A percentile compares a stretch with the other conserved stretches of the same genome.
These are phyloP conservation scores for Fusarium sp. DNA, from an alignment of 2,329 filamentous ascomycete genomes.

Conservation along the genomic window DNA sequence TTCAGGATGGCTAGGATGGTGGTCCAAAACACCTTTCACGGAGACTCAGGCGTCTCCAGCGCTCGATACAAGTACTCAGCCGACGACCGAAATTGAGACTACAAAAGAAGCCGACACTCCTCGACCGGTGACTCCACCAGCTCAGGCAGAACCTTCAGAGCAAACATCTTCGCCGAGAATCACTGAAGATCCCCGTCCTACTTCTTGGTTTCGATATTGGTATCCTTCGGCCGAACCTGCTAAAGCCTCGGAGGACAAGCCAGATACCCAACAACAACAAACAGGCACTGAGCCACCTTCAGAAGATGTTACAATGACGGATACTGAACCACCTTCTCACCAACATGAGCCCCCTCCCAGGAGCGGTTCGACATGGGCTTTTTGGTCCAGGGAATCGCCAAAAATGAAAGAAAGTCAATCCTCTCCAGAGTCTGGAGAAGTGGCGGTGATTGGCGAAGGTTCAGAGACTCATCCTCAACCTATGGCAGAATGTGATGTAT, in stretches of 20 bases:
- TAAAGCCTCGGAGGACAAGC: conserved; percentile 26
- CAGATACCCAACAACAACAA: conserved; percentile 22
- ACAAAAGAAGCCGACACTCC: conserved; percentile 31
- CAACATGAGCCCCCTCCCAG: conserved; percentile 56
- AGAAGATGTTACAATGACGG: conserved; percentile 59
- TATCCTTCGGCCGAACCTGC: conserved; percentile 39
- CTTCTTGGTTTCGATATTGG: conserved; percentile 60
- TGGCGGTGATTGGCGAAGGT: conserved; percentile 69
- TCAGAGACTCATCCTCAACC: conserved; percentile 67
- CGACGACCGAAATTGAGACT: conserved; percentile 12
- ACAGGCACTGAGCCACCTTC: conserved; percentile 35
- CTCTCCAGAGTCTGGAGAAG: conserved; percentile 60
- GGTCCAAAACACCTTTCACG: conserved; percentile 51
- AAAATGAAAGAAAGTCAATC: conserved; percentile 51
- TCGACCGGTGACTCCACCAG: conserved; percentile 43
- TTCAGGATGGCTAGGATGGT: conserved; percentile 69
- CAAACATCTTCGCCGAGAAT: conserved; percentile 23
- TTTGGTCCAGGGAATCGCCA: conserved; percentile 76
- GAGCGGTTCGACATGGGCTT: conserved; percentile 79
- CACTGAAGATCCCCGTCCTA: conserved; percentile 37
- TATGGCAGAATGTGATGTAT: conserved; percentile 60
- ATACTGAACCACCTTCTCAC: conserved; percentile 53
- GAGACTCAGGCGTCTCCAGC: conserved; percentile 37
- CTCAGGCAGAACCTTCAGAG: conserved; percentile 37
- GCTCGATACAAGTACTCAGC: conserved; percentile 32